Percentiles rank a stretch among this genome's conserved stretches.
Evolutionary conservation across 495 filamentous ascomycete genomes (phyloP).

Genomic region (Neurospora pannonica): DNA sequence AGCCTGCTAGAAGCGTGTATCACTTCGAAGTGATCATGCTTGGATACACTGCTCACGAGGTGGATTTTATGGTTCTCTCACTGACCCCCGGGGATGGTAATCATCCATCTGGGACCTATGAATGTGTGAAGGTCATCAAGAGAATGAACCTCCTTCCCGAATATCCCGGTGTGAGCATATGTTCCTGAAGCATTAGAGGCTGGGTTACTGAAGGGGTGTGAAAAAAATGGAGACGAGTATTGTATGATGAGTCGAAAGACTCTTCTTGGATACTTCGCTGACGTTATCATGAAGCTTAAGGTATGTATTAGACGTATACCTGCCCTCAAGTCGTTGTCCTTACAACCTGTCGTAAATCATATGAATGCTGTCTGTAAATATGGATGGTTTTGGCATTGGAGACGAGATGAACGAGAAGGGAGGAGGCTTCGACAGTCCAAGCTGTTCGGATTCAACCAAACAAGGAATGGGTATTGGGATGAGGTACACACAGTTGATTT

Average conservation of each 20-base stretch:
- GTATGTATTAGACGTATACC: not conserved
- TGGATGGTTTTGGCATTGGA: not conserved
- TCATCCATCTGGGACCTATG: no score
- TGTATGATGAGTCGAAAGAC: not conserved
- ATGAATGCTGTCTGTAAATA: not conserved
- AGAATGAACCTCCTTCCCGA: not conserved
- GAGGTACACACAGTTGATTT: not conserved
- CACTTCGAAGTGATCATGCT: not conserved
- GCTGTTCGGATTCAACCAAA: not conserved
- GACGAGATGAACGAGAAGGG: not conserved
- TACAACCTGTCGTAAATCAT: not conserved
- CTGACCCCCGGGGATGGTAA: no score
- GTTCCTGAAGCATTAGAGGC: not conserved
- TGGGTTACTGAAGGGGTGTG: not conserved
- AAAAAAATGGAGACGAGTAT: not conserved
- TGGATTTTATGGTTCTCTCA: no score
- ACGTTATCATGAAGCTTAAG: not conserved
- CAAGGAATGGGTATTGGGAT: not conserved
- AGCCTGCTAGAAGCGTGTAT: not conserved
- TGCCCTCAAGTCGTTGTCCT: not conserved
- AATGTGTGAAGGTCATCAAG: not conserved
- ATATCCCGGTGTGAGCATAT: not conserved
- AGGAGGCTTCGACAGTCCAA: not conserved
- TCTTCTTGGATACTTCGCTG: not conserved
- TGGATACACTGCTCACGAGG: not conserved